These are phyloP conservation scores for Didymella glomerata DNA, from an alignment of 2,329 filamentous ascomycete species.

Conservation along the genomic window DNA sequence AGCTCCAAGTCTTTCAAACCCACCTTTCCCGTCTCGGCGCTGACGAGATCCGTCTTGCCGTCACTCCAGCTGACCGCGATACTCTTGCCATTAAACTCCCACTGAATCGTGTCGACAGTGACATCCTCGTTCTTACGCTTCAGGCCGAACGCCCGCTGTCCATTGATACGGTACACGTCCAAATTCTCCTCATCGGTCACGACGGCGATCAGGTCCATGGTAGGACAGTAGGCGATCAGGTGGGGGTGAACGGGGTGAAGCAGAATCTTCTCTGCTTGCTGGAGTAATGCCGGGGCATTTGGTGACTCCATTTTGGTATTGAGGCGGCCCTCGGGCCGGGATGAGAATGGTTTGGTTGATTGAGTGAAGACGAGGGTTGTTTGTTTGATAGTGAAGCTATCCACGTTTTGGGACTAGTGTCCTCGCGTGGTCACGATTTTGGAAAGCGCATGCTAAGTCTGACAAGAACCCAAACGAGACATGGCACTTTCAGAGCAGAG, in stretches of 20 bases:
- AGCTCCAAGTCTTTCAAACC: conserved; percentile 66
- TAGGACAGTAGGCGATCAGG: conserved; percentile 79
- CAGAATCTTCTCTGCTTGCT: conserved; percentile 54
- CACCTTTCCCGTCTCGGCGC: conserved; percentile 81
- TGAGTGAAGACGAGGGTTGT: not conserved
- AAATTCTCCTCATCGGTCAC: conserved; percentile 74
- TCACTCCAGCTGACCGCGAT: conserved; percentile 87
- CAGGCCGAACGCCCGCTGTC: conserved; percentile 71
- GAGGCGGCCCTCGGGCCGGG: conserved; percentile 9
- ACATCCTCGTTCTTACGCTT: conserved; percentile 51
- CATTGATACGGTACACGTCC: conserved; percentile 79
- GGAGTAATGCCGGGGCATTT: conserved; percentile 36
- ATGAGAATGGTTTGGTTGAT: not conserved
- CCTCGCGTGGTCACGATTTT: conserved; percentile 11
- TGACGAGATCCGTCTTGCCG: conserved; percentile 77
- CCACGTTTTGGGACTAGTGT: conserved; percentile 12
- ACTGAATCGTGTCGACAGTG: conserved; percentile 52
- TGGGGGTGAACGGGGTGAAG: conserved; percentile 61
- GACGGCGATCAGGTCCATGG: conserved; percentile 82
- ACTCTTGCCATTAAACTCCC: conserved; percentile 68
- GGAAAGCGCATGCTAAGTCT: not conserved
- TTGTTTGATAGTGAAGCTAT: conserved; percentile 14
- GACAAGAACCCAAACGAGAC: not conserved
- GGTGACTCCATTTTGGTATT: conserved; percentile 8
- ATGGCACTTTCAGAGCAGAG: not conserved